Evolutionary conservation across 306 rosid species (phyloP).

Genomic region (Crataegus laevigata): DNA sequence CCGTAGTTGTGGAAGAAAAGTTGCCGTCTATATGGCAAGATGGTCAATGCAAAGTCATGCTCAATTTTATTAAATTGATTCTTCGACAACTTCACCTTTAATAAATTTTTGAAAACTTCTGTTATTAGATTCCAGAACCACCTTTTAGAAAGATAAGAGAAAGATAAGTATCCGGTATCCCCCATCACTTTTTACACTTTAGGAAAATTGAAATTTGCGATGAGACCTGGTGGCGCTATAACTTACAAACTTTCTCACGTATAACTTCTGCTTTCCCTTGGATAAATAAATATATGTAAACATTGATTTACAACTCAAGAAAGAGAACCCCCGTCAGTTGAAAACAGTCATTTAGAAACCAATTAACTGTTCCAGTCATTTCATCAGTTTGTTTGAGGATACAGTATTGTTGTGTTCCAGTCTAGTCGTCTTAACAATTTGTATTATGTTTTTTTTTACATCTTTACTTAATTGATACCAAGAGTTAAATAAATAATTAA

Average conservation of each 20-base stretch:
- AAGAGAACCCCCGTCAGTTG: neutral
- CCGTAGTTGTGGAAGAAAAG: neutral
- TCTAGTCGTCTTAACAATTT: too few relatives aligned
- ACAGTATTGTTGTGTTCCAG: too few relatives aligned
- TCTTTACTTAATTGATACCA: too few relatives aligned
- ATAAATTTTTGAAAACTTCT: constrained; percentile 17
- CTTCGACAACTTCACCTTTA: constrained; percentile 3
- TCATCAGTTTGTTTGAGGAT: neutral
- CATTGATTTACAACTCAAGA: neutral
- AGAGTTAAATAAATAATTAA: too few relatives aligned
- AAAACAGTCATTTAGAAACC: neutral
- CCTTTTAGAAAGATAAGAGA: constrained; percentile 42
- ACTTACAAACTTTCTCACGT: constrained; percentile 10
- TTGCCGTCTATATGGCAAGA: neutral
- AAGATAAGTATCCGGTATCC: neutral
- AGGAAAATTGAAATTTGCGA: constrained; percentile 32
- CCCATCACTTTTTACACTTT: constrained; percentile 37
- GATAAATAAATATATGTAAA: neutral
- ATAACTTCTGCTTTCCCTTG: constrained; percentile 8
- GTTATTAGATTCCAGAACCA: constrained; percentile 35
- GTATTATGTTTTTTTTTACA: too few relatives aligned
- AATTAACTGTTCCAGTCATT: neutral
- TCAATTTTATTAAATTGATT: neutral
- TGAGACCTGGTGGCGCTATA: constrained; percentile 28
- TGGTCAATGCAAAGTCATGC: neutral